Evolutionary conservation across 305 asterid genomes (phyloP), one percentile per base, ranked within the genome.

Genomic region (Fraxinus greggii): DNA sequence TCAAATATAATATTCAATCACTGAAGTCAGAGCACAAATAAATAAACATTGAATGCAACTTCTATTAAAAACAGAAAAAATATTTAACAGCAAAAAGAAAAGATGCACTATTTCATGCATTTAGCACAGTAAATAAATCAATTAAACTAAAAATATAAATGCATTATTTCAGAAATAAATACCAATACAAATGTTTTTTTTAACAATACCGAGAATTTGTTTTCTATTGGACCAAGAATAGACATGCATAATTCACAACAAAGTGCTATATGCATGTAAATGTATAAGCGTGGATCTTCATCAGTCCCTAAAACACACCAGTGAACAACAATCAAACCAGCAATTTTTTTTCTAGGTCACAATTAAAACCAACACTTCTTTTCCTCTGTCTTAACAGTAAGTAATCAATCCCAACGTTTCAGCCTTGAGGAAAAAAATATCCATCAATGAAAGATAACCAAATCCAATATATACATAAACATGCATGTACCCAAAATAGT

Each of bases 401-500:
- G n/a, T 15, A 69, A 69, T 69, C 23, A 24, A 69, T 69, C 36
- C 36, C 38, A 28, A 69, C 15, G 29, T 69, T 29, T 69, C 40
- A 29, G 75, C 40, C 24, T 4, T 69, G 12, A 1, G 21, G 23
- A 29, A 51, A 12, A 69, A 13, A 69, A 10, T 29, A 29, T 4
- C 40, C 75, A 29, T 5, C 48, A 84, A 54, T 48, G n/a, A 72
- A n/a, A 35, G 72, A 36, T 19, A 26, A 65, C 21, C 12, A 42
- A 24, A 72, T 26, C n/a, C 73, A 9, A 28, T 51, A 74, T 38
- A 59, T 23, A 10, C 15, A 81, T 36, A 77, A 77, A 61, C 83
- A 73, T 84, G 86, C 84, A 85, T 78, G 81, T 77, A 81, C 26
- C 28, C 80, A 72, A 79, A 75, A 63, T 69, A 40, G 59, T 9